Evolutionary conservation across 1,284 basidiomycete species (phyloP), one percentile per base, ranked within the genome.

Genomic region (Cryptococcus floricola): DNA sequence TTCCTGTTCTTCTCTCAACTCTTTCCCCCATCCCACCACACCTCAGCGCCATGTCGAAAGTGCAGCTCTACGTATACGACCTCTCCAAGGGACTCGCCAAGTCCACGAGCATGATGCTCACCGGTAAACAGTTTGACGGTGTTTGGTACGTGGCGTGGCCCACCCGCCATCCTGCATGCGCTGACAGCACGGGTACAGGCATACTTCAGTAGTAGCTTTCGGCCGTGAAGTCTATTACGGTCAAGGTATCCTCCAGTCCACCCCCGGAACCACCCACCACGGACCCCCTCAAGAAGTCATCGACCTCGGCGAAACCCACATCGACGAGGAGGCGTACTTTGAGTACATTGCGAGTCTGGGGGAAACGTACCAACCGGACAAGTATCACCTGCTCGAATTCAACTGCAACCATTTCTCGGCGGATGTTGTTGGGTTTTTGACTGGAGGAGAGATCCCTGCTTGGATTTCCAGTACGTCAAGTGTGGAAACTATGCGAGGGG

Each of bases 341-440:
- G 90, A 94, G 39, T 92, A 93, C 70, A 66, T 96, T 37, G 65
- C 75, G 0, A 87, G 88, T 60, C 83, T 94, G 74, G 80, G 82
- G 42, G 80, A 85, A 5, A 84, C 87, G 62, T 96, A 92, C 71
- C 92, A 89, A 2, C 86, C 90, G 2, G 87, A 88, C 69, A 91
- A 91, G 85, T 96, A 96, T 73, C 91, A 95, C 74, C 80, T 95
- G n/a, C 79, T 94, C 79, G 88, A 74, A 18, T 75, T 70, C 58
- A 75, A 78, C 63, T 94, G 91, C 74, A 94, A 94, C 72, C 87
- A 88, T 2, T 96, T 96, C 66, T 91, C 91, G 0, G 89, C 88
- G 58, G 91, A 95, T 62, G 85, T 85, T 52, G 77, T 91, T 37
- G 90, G 87, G 1, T 91, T 94, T 70, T 77, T 94, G 50, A 92